These are phyloP conservation scores for Drosera spatulata DNA, from an alignment of 179 eudicot species.

Conservation along the genomic window DNA sequence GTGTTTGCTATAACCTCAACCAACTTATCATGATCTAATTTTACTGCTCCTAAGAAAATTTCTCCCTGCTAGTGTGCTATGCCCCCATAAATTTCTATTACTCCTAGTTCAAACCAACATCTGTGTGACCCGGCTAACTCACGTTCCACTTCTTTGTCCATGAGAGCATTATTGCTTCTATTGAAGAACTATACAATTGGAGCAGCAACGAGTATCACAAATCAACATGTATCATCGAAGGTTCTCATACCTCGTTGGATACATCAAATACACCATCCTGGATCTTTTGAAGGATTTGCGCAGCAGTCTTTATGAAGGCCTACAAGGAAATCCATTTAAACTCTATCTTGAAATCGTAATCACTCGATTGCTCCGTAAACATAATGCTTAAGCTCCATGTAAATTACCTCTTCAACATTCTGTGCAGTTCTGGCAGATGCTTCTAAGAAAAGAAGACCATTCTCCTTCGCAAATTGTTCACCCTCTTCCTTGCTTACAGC, in stretches of 20 bases:
- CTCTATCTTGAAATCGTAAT: not conserved
- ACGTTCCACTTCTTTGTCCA: no score
- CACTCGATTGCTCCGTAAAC: not conserved
- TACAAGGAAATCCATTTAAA: constrained; percentile 18
- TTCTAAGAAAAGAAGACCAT: constrained; percentile 74
- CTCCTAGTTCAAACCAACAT: no score
- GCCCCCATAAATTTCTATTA: no score
- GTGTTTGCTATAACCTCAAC: no score
- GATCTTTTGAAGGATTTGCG: constrained; percentile 60
- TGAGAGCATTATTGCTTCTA: no score
- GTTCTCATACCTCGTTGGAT: constrained; percentile 54
- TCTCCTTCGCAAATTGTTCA: constrained; percentile 83
- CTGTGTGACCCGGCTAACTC: no score
- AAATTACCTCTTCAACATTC: constrained; percentile 73
- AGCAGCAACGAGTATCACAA: no score
- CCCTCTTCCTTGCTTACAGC: constrained; percentile 81
- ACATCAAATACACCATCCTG: constrained; percentile 84
- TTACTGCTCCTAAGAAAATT: no score
- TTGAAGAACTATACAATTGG: no score
- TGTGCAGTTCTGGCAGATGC: constrained; percentile 81
- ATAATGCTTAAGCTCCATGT: not conserved
- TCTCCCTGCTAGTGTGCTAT: no score
- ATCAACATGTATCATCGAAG: not conserved
- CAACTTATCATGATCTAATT: no score
- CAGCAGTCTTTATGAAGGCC: constrained; percentile 74